Percentiles rank a stretch among this genome's conserved stretches.
Evolutionary conservation across 345 rosid genomes (phyloP).

Genomic region (rapeseed (Brassica napus)): Da-Ae NC_063449.1:12933001-12933500

Average conservation of each 20-base stretch:
- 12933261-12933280: conserved; percentile 64
- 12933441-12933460: conserved; percentile 59
- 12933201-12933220: background rate
- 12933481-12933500: background rate
- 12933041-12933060: background rate
- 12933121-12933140: background rate
- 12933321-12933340: conserved; percentile 51
- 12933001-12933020: background rate
- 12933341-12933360: conserved; percentile 64
- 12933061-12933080: background rate
- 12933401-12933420: conserved; percentile 74
- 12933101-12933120: too few relatives aligned
- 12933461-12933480: background rate
- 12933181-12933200: background rate
- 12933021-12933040: background rate
- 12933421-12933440: conserved; percentile 80
- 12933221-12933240: background rate
- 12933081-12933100: too few relatives aligned
- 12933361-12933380: conserved; percentile 85
- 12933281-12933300: conserved; percentile 69
- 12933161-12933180: background rate
- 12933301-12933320: conserved; percentile 80
- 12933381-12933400: conserved; percentile 59
- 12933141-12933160: background rate
- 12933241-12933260: background rate